Conservation (phyloP, 306 rosid genomes). For the Inga leiocalycina region DNA sequence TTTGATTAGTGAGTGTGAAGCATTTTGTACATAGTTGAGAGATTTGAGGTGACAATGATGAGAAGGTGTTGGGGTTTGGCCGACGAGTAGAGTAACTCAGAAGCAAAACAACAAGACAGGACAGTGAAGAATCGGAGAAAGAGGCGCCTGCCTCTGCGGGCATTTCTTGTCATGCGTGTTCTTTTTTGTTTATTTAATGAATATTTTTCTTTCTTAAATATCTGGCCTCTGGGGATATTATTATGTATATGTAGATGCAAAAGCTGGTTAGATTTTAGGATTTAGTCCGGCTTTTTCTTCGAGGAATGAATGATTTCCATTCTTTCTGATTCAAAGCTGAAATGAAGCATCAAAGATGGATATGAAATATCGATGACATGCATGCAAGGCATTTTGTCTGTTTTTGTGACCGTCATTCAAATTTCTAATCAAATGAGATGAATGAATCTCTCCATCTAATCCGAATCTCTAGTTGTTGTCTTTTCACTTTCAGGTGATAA, state of each 20-base stretch:
- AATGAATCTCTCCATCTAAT: neutral
- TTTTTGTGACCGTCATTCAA: neutral
- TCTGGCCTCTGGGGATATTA: neutral
- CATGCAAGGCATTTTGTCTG: neutral
- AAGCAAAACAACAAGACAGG: conserved; percentile 23
- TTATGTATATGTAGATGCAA: neutral
- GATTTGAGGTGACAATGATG: conserved; percentile 16
- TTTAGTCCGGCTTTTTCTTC: neutral
- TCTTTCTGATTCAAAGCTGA: neutral
- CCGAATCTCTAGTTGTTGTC: neutral
- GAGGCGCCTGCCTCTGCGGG: conserved; percentile 24
- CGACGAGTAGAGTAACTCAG: conserved; percentile 11
- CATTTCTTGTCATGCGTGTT: conserved; percentile 27
- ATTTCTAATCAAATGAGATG: neutral
- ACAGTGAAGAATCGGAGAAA: neutral
- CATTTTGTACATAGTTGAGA: neutral
- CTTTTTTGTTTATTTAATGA: neutral
- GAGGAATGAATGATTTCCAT: neutral
- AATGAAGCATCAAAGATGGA: neutral
- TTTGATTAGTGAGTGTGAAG: neutral
- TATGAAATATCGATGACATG: neutral
- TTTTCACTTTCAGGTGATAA: neutral
- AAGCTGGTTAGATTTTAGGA: conserved; percentile 7
- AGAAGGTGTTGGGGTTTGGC: neutral
- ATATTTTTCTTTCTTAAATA: neutral